Conservation (phyloP, 768 basidiomycete species). For the Inosperma sp. region DNA sequence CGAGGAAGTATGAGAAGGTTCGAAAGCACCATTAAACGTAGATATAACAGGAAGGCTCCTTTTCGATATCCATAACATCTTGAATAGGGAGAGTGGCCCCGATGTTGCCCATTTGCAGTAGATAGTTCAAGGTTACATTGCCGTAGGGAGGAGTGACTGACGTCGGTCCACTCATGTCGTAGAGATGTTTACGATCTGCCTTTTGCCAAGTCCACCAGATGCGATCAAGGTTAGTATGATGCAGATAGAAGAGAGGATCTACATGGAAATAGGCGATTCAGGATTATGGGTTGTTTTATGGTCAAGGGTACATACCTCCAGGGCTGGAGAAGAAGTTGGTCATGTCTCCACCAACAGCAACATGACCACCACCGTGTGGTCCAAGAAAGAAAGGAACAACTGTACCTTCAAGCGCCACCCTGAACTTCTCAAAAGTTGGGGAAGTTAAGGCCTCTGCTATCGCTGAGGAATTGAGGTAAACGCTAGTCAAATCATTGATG, state of each 20-base stretch:
- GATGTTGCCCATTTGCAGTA: constrained; percentile 25
- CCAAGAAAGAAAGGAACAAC: constrained; percentile 21
- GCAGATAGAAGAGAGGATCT: too few species aligned
- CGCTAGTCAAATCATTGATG: constrained; percentile 22
- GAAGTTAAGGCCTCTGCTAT: too few species aligned
- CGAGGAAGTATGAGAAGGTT: too few species aligned
- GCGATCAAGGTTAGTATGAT: too few species aligned
- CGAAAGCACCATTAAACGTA: constrained; percentile 22
- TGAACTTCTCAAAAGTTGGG: too few species aligned
- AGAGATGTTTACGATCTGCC: constrained; percentile 19
- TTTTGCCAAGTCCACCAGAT: constrained; percentile 38
- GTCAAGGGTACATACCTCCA: constrained; percentile 30
- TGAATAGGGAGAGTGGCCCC: constrained; percentile 25
- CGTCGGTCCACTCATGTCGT: constrained; percentile 33
- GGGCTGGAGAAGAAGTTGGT: too few species aligned
- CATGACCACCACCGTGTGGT: too few species aligned
- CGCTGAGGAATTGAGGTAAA: constrained; percentile 17
- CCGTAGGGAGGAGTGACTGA: constrained; percentile 21
- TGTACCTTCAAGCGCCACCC: too few species aligned
- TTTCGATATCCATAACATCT: constrained; percentile 32
- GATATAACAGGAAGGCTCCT: constrained; percentile 28
- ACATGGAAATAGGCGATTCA: background rate
- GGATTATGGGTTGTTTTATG: background rate
- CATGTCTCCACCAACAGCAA: too few species aligned
- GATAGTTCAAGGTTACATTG: constrained; percentile 32